A percentile compares a stretch with the other conserved stretches of the same genome.
These are phyloP conservation scores for Peronosclerospora sorghi DNA, from an alignment of 352 stramenopile genomes.

Conservation along the genomic window DNA sequence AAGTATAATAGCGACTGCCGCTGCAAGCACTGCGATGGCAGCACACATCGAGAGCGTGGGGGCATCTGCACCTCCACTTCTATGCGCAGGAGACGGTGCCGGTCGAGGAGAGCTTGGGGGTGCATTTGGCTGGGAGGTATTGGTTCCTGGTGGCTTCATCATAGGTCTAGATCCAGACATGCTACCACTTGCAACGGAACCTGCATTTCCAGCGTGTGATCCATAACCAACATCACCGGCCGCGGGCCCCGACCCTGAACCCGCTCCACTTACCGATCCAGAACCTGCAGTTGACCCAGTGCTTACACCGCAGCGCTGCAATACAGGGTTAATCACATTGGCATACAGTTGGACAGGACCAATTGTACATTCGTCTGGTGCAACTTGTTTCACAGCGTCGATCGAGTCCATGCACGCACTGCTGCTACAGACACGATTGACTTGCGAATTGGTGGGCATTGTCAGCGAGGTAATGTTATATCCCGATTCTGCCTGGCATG, in stretches of 20 bases:
- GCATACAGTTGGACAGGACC: constrained; percentile 14
- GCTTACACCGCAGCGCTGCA: constrained; percentile 10
- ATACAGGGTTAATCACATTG: constrained; percentile 17
- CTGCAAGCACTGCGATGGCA: constrained; percentile 8
- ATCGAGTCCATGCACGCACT: constrained; percentile 20
- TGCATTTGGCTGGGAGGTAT: constrained; percentile 1
- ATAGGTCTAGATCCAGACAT: constrained; percentile 6
- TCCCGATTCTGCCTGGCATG: constrained; percentile 18
- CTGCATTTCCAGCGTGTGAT: neutral
- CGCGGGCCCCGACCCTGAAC: constrained; percentile 3
- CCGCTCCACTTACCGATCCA: constrained; percentile 2
- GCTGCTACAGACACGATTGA: constrained; percentile 22
- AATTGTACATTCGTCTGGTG: constrained; percentile 23
- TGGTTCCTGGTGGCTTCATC: constrained; percentile 2
- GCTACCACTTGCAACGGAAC: neutral
- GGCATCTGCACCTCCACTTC: constrained; percentile 4
- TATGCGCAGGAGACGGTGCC: constrained; percentile 2
- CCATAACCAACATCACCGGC: constrained; percentile 7
- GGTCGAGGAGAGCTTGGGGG: constrained; percentile 1
- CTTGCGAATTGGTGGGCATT: constrained; percentile 13
- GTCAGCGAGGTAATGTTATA: constrained; percentile 25
- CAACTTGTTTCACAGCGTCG: constrained; percentile 11
- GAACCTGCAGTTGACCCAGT: neutral
- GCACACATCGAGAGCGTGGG: constrained; percentile 6
- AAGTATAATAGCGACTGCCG: constrained; percentile 7